Evolutionary conservation across 768 basidiomycete genomes (phyloP), one percentile per base, ranked within the genome.

Genomic region (Calocera cornea): DNA sequence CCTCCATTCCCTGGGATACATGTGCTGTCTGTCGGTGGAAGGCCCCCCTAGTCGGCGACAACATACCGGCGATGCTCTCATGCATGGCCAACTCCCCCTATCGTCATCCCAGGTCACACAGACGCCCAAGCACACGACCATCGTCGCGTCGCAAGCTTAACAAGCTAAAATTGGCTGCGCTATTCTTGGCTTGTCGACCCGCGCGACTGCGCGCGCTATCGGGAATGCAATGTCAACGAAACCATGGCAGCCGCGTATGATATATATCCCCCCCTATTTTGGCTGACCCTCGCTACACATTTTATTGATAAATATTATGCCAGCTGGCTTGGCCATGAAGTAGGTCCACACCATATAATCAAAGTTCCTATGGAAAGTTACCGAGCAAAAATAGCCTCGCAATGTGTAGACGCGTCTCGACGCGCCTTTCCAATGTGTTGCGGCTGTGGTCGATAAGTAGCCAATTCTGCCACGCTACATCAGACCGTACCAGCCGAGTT

Each of bases 151-250:
- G 54, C 54, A 31, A 60, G 54, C 22, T 27, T 60, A 12, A 10
- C 24, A 22, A 5, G 31, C 54, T 33, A 60, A 60, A 33, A 16
- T 60, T 27, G 54, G 27, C 31, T 31, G 54, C 24, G 54, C 54
- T 60, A 60, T 60, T 60, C 54, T 60, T 60, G 54, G 54, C 54
- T 60, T 29, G 54, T 31, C 54, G 19, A 60, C 54, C 8, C 19
- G 24, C 44, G 19, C 7, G 36, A 24, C 44, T 47, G 44, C 44
- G 44, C 44, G 24, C 44, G 27, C 14, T 33, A 60, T 11, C 27
- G 27, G 54, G 54, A 60, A 60, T 60, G 54, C 19, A 33, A 60
- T 60, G 54, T 60, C 54, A 3, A n/a, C 8, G 44, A 47, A 8
- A 47, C 44, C 44, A 60, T 60, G 54, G 31, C 54, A 29, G 31